phyloP scores from a whole-genome alignment of 2,329 filamentous ascomycete species.

The Diaporthe ilicicola region DNA sequence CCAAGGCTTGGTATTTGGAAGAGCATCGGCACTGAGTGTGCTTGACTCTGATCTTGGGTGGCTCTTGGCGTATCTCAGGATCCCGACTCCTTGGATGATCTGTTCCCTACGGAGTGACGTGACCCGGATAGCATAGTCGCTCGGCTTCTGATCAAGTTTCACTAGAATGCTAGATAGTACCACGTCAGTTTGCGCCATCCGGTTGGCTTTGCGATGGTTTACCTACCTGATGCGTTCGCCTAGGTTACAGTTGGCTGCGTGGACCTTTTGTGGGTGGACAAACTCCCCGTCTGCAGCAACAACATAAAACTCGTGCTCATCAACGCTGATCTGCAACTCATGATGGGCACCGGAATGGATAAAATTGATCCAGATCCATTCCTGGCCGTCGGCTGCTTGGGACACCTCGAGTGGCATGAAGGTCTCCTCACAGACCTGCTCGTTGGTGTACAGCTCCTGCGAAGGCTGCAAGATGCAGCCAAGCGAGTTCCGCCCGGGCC shows the following conservation, averaged over 20 bases:
- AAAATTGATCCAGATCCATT: conserved; percentile 35
- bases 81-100: conserved; percentile 33
- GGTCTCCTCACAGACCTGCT: conserved; percentile 30
- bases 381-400: conserved; percentile 22
- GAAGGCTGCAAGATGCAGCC: conserved; percentile 28
- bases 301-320: conserved; percentile 36
- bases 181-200: not conserved
- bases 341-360: conserved; percentile 35
- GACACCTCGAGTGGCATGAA: conserved; percentile 31
- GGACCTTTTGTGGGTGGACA: conserved; percentile 33
- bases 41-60: not conserved
- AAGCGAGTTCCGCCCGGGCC: conserved; percentile 29
- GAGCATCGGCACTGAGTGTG: not conserved
- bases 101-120: conserved; percentile 34
- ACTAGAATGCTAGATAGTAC: conserved; percentile 29
- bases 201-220: too few species aligned
- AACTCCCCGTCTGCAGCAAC: conserved; percentile 35
- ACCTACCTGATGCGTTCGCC: conserved; percentile 34
- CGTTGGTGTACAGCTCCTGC: conserved; percentile 28
- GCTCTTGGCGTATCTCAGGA: conserved; percentile 30
- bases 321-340: conserved; percentile 33
- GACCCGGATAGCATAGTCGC: conserved; percentile 33
- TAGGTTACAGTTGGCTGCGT: conserved; percentile 33
- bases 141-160: conserved; percentile 28
- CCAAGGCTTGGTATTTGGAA: conserved; percentile 32